These are phyloP conservation scores for Agrocybe praecox DNA, from an alignment of 768 basidiomycete species.

Conservation along the genomic window DNA sequence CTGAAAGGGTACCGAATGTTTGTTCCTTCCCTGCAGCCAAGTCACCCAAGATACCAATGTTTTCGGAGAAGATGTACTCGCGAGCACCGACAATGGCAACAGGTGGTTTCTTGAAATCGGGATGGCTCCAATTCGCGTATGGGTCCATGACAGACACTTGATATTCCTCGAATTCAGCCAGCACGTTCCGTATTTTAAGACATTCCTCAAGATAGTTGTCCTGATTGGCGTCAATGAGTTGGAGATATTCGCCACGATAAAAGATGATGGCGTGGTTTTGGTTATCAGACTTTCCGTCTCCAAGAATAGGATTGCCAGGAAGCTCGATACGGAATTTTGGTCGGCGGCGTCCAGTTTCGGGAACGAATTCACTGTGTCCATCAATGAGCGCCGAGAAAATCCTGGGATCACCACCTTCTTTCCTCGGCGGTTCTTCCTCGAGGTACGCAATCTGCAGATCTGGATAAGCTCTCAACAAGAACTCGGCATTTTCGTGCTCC, in stretches of 20 bases:
- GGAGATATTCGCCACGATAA: conserved; percentile 98
- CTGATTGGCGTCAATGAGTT: conserved; percentile 99
- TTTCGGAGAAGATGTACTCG: conserved; percentile 99
- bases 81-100: conserved; percentile 98
- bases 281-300: conserved; percentile 99
- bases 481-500: conserved; percentile 98
- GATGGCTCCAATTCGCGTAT: conserved; percentile 87
- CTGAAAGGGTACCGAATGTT: conserved; percentile 98
- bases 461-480: conserved; percentile 95
- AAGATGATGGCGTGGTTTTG: conserved; percentile 99
- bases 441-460: conserved; percentile 98
- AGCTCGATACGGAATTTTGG: conserved; percentile 99
- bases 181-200: conserved; percentile 98
- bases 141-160: conserved; percentile 84
- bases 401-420: conserved; percentile 93
- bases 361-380: conserved; percentile 94
- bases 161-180: conserved; percentile 97
- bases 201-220: conserved; percentile 99
- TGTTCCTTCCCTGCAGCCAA: conserved; percentile 99
- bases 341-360: conserved; percentile 83
- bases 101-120: conserved; percentile 86
- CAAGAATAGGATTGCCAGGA: conserved; percentile 98
- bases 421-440: conserved; percentile 92
- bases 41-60: conserved; percentile 98
- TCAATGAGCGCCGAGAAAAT: conserved; percentile 97